Conservation (phyloP, 2,329 filamentous ascomycete genomes). For the Fusarium cicatricum region DNA sequence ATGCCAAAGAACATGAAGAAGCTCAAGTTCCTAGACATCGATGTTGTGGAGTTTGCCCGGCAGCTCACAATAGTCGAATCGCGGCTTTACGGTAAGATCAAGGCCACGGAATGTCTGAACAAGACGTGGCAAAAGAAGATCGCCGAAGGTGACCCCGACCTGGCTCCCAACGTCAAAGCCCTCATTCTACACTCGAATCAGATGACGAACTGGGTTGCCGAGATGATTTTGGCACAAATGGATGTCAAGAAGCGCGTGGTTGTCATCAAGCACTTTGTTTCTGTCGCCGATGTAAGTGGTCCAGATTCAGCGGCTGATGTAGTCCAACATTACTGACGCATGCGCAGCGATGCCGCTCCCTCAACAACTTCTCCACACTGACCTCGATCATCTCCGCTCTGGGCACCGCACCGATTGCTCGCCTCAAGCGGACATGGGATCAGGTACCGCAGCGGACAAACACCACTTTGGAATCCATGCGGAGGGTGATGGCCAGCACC, state of each 20-base stretch:
- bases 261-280: constrained; percentile 98
- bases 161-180: constrained; percentile 93
- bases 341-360: constrained; percentile 82
- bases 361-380: constrained; percentile 98
- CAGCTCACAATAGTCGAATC: constrained; percentile 98
- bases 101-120: constrained; percentile 93
- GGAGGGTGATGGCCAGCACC: constrained; percentile 92
- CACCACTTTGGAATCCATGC: constrained; percentile 85
- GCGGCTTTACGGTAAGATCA: constrained; percentile 92
- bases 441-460: constrained; percentile 89
- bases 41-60: constrained; percentile 94
- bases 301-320: neutral
- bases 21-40: constrained; percentile 97
- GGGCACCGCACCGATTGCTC: constrained; percentile 92
- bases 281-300: constrained; percentile 86
- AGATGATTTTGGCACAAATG: constrained; percentile 95
- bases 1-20: constrained; percentile 99
- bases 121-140: constrained; percentile 99
- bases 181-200: constrained; percentile 98
- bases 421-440: constrained; percentile 92
- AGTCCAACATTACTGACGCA: constrained; percentile 20
- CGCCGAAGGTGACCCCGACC: constrained; percentile 79
- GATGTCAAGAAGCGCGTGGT: constrained; percentile 96
- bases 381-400: constrained; percentile 98
- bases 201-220: constrained; percentile 98